Evolutionary conservation across 805 yeast genomes (phyloP), one percentile per base, ranked within the genome.

Genomic region (Saturnispora gosingensis): DNA sequence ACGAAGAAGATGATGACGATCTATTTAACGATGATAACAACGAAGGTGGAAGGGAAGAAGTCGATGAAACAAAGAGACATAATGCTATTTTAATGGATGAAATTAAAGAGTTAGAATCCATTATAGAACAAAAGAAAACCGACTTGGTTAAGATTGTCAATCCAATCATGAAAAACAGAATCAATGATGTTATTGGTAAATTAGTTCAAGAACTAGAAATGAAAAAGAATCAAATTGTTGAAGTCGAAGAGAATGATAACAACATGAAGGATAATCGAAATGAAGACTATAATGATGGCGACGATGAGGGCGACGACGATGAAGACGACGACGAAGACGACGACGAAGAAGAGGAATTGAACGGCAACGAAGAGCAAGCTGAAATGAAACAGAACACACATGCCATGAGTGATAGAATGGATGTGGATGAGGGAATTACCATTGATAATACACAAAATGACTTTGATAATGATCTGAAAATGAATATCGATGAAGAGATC

Each of bases 91-190:
- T 93, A 51, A 80, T 79, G 54, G 98, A 91, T 67, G 97, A 90
- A 65, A 82, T 93, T 52, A 69, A 74, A 6, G 99, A 93, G 61
- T 73, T 93, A 54, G 89, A 86, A 63, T 60, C 75, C 15, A 89
- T 91, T 0, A 83, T 93, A 48, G 80, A 76, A 50, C 83, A 82
- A 59, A 90, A 91, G 61, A 80, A 80, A 64, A 74, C 74, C 45
- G 89, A 86, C 59, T 77, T 88, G 46, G 79, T 75, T 20, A 81
- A 82, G 57, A 89, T 90, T 16, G 75, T 81, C 47, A 88, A 88
- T 63, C 90, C 91, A 59, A 83, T 91, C 69, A 76, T 93, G 80
- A 81, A 83, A 62, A 85, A 83, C 66, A 83, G 97, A 69, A 86
- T 90, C 64, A 75, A 83, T 59, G 93, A 85, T 57, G 89, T 85